Percentiles rank a stretch among this genome's conserved stretches.
phyloP scores from a whole-genome alignment of 108 stramenopile species.

The Epithemia pelagica region DNA sequence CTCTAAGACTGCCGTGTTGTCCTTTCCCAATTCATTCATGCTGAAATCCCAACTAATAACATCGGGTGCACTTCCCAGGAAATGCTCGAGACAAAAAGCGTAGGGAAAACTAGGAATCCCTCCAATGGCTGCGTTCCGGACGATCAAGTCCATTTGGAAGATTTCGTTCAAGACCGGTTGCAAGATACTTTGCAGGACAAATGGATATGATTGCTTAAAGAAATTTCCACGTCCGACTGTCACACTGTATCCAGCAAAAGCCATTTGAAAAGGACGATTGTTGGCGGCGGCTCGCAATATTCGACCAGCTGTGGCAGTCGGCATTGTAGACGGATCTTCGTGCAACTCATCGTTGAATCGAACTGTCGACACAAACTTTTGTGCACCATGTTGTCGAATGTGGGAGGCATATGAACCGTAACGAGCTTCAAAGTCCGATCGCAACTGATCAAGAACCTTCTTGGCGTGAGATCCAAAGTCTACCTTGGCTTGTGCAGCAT shows the following conservation, averaged over 20 bases:
- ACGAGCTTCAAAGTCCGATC: not conserved
- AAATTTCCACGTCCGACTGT: conserved; percentile 64
- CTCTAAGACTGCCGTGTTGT: conserved; percentile 55
- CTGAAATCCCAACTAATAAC: conserved; percentile 70
- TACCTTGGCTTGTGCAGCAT: not conserved
- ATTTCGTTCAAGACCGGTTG: conserved; percentile 20
- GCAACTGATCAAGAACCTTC: not conserved
- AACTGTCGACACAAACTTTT: not conserved
- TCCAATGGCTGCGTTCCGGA: conserved; percentile 69
- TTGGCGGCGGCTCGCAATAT: conserved; percentile 27
- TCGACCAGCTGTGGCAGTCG: conserved; percentile 39
- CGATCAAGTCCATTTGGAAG: conserved; percentile 30
- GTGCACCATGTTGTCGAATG: not conserved
- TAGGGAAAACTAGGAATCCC: conserved; percentile 65
- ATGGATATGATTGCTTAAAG: conserved; percentile 60
- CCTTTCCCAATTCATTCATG: conserved; percentile 38
- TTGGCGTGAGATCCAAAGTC: not conserved
- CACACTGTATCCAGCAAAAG: conserved; percentile 69
- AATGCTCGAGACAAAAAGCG: conserved; percentile 59
- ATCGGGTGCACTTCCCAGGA: conserved; percentile 45
- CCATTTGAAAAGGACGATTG: conserved; percentile 41
- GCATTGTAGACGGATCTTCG: not conserved
- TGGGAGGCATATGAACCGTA: not conserved
- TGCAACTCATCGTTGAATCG: too few relatives aligned
- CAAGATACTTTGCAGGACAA: conserved; percentile 44